A percentile compares a stretch with the other conserved stretches of the same genome.
These are phyloP conservation scores for Crotalaria pallida DNA, from an alignment of 306 rosid species.

Conservation along the genomic window DNA sequence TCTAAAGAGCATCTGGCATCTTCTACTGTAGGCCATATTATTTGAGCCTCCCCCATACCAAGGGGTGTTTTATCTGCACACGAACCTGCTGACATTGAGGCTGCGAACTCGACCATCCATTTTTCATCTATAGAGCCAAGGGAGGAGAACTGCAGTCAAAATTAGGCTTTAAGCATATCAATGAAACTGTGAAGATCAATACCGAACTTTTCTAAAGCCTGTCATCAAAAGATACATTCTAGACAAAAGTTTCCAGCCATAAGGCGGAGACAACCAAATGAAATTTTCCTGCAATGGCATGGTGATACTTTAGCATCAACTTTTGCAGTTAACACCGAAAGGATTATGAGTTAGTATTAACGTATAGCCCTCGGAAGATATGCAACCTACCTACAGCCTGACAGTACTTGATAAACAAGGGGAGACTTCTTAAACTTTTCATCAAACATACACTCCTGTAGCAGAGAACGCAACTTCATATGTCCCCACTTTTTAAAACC, in stretches of 20 bases:
- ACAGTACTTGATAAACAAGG: conserved; percentile 77
- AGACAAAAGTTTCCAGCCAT: neutral
- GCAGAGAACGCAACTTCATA: conserved; percentile 81
- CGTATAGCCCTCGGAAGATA: neutral
- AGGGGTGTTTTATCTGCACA: conserved; percentile 68
- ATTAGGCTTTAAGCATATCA: neutral
- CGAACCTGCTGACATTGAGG: conserved; percentile 80
- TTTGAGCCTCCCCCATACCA: conserved; percentile 79
- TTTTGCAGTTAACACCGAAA: conserved; percentile 1
- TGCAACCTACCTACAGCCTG: neutral
- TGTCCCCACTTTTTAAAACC: conserved; percentile 89
- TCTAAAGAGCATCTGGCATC: conserved; percentile 95
- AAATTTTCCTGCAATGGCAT: neutral
- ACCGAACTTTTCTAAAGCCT: conserved; percentile 2
- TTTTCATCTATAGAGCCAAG: conserved; percentile 95
- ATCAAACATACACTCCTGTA: conserved; percentile 78
- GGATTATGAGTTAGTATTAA: neutral
- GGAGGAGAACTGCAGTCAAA: conserved; percentile 79
- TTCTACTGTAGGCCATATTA: conserved; percentile 94
- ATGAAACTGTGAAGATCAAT: neutral
- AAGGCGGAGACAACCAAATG: conserved; percentile 5
- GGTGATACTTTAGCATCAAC: neutral
- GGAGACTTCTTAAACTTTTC: conserved; percentile 75
- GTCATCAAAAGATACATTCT: conserved; percentile 10
- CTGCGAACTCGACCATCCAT: conserved; percentile 86